These are phyloP conservation scores for Tolypocladium capitatum DNA, from an alignment of 2,329 filamentous ascomycete genomes.

Conservation along the genomic window DNA sequence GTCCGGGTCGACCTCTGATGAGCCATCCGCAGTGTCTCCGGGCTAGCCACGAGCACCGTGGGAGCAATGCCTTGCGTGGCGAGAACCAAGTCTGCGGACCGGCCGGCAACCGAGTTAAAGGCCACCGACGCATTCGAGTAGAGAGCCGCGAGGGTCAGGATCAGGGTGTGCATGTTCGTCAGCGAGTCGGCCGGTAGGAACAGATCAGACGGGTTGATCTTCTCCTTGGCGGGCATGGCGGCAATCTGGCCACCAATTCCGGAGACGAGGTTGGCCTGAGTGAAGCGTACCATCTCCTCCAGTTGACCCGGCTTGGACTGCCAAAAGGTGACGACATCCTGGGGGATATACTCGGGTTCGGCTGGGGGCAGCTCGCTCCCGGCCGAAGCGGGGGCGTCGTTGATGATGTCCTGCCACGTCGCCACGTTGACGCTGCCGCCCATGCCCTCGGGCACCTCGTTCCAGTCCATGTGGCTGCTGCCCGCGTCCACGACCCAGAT, in stretches of 20 bases:
- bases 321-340: constrained; percentile 56
- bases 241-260: constrained; percentile 67
- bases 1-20: constrained; percentile 49
- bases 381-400: constrained; percentile 48
- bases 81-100: constrained; percentile 55
- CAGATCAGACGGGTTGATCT: constrained; percentile 60
- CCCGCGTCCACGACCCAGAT: constrained; percentile 90
- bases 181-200: constrained; percentile 78
- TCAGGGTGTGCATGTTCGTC: constrained; percentile 64
- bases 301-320: constrained; percentile 35
- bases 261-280: constrained; percentile 74
- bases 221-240: constrained; percentile 61
- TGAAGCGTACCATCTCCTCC: constrained; percentile 69
- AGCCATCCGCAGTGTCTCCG: constrained; percentile 56
- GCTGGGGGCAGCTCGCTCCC: constrained; percentile 51
- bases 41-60: constrained; percentile 68
- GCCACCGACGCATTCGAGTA: constrained; percentile 76
- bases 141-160: constrained; percentile 68
- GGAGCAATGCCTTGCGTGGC: constrained; percentile 65
- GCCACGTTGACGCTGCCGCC: constrained; percentile 64
- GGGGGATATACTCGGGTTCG: constrained; percentile 38
- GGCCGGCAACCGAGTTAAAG: constrained; percentile 75
- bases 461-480: constrained; percentile 91
- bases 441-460: constrained; percentile 66
- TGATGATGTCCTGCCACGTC: constrained; percentile 87